Evolutionary conservation across 2,329 filamentous ascomycete species (phyloP).

Genomic region (Teratosphaeriaceae sp.): DNA sequence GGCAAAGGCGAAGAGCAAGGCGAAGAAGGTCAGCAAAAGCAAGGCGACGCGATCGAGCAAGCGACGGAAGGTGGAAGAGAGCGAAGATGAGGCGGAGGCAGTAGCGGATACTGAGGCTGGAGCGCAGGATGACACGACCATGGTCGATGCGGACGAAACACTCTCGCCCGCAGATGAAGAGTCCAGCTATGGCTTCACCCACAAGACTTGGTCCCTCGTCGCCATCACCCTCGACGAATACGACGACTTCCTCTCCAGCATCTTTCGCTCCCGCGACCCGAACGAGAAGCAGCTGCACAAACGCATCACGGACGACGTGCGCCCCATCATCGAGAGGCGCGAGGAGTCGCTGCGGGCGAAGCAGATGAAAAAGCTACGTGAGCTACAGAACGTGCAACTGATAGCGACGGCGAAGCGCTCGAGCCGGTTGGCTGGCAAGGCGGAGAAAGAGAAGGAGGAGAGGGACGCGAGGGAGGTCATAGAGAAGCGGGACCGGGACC

Average conservation of each 20-base stretch:
- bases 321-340: slow-evolving; percentile 78
- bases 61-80: slow-evolving; percentile 55
- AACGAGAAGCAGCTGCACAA: slow-evolving; percentile 76
- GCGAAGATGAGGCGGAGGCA: slow-evolving; percentile 37
- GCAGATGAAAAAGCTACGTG: slow-evolving; percentile 67
- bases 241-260: slow-evolving; percentile 59
- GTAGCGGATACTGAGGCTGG: slow-evolving; percentile 31
- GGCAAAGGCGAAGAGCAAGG: slow-evolving; percentile 47
- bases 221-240: slow-evolving; percentile 78
- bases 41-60: slow-evolving; percentile 59
- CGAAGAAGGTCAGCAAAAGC: slow-evolving; percentile 49
- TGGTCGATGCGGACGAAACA: slow-evolving; percentile 25
- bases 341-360: slow-evolving; percentile 64
- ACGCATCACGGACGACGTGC: slow-evolving; percentile 66
- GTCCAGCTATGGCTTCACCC: slow-evolving; percentile 55
- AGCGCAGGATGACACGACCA: slow-evolving; percentile 31
- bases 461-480: slow-evolving; percentile 66
- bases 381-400: slow-evolving; percentile 74
- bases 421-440: slow-evolving; percentile 75
- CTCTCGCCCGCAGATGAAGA: slow-evolving; percentile 29
- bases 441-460: slow-evolving; percentile 69
- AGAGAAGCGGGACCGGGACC: slow-evolving; percentile 57
- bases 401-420: slow-evolving; percentile 93
- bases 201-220: slow-evolving; percentile 84
- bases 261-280: slow-evolving; percentile 70